Evolutionary conservation across 2,329 filamentous ascomycete genomes (phyloP).

Genomic region (Fusarium albidum): DNA sequence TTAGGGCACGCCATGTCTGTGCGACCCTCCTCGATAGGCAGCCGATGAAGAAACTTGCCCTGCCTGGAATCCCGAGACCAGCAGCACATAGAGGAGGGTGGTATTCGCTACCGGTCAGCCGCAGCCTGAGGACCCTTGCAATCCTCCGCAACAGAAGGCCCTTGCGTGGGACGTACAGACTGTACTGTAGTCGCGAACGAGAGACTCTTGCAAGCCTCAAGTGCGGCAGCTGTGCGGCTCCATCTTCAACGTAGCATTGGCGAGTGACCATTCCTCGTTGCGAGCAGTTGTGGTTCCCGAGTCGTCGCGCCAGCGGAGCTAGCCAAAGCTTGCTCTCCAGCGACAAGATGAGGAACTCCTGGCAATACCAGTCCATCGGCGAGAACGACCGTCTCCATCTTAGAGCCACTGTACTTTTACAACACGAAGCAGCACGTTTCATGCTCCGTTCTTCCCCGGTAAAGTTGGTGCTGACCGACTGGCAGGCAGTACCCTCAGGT

Average conservation of each 20-base stretch:
- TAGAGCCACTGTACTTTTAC: not conserved
- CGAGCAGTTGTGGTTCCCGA: slow-evolving; percentile 5
- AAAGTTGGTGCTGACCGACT: not conserved
- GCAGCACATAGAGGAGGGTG: slow-evolving; percentile 4
- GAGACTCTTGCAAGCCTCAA: slow-evolving; percentile 10
- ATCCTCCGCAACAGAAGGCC: not conserved
- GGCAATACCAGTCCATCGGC: slow-evolving; percentile 1
- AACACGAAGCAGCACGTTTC: not conserved
- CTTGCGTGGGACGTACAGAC: not conserved
- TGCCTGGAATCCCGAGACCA: slow-evolving; percentile 21
- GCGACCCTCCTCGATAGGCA: not conserved
- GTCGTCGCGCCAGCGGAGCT: slow-evolving; percentile 13
- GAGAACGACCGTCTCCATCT: slow-evolving; percentile 6
- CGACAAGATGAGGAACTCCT: slow-evolving; percentile 16
- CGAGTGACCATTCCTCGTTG: slow-evolving; percentile 8
- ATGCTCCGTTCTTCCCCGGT: not conserved
- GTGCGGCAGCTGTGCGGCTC: slow-evolving; percentile 2
- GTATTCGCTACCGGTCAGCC: slow-evolving; percentile 5
- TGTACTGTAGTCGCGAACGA: not conserved
- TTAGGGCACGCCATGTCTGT: not conserved
- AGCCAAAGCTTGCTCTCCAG: slow-evolving; percentile 29
- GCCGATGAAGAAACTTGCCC: slow-evolving; percentile 5
- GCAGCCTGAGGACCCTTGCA: slow-evolving; percentile 6
- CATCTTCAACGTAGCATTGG: not conserved
- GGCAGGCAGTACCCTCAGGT: not conserved